These are phyloP conservation scores for Lipomyces yamadae DNA, from an alignment of 805 yeast species.

Conservation along the genomic window DNA sequence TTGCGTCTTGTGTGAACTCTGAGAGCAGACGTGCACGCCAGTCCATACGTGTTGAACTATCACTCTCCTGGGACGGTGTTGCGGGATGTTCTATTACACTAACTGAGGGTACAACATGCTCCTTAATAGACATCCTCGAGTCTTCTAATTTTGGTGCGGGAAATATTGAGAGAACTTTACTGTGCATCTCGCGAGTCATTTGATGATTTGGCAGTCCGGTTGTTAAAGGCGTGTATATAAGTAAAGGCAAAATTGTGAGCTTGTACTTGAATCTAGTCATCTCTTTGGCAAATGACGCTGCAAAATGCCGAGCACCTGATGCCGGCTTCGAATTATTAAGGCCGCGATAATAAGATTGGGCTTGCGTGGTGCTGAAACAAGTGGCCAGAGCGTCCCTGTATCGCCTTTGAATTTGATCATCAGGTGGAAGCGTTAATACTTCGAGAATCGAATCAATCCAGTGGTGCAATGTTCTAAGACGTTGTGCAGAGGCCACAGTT, in stretches of 20 bases:
- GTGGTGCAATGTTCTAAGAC: background rate
- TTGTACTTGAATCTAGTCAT: background rate
- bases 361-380: background rate
- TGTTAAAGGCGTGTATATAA: background rate
- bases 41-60: background rate
- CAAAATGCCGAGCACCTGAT: background rate
- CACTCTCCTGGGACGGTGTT: background rate
- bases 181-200: background rate
- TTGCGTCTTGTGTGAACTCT: conserved; percentile 7
- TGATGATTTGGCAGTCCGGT: background rate
- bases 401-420: background rate
- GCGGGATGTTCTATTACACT: conserved; percentile 10
- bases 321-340: background rate
- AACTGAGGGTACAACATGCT: background rate
- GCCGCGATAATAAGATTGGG: conserved; percentile 1
- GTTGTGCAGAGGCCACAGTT: background rate
- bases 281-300: background rate
- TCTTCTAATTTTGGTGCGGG: background rate
- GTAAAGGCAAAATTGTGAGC: background rate
- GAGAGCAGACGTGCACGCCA: conserved; percentile 3
- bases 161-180: background rate
- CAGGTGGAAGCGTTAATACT: background rate
- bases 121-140: too few relatives aligned
- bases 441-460: background rate
- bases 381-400: background rate